Evolutionary conservation across 768 basidiomycete species (phyloP).

Genomic region (Cystoderma amianthinum): DNA sequence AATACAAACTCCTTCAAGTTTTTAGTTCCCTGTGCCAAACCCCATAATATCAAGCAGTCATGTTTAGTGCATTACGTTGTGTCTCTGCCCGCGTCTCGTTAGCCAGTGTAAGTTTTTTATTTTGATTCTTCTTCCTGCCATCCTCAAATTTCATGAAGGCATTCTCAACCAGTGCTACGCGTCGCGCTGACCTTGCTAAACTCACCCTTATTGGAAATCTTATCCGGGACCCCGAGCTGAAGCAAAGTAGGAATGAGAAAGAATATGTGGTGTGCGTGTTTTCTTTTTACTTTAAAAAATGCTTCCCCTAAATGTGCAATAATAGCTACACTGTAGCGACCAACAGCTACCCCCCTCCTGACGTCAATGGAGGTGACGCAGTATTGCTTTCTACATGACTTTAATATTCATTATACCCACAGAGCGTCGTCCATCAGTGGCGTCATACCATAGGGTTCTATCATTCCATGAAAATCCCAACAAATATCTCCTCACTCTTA

Average conservation of each 20-base stretch:
- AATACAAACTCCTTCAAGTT: too few relatives aligned
- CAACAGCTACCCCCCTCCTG: slow-evolving; percentile 47
- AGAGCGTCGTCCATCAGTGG: slow-evolving; percentile 46
- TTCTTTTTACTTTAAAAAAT: slow-evolving; percentile 1
- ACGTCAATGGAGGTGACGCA: slow-evolving; percentile 54
- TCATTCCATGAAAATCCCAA: slow-evolving; percentile 64
- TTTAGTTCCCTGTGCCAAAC: too few relatives aligned
- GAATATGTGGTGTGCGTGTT: slow-evolving; percentile 75
- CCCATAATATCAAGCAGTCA: too few relatives aligned
- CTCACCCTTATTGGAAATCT: slow-evolving; percentile 73
- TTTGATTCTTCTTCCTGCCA: slow-evolving; percentile 1
- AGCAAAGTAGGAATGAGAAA: slow-evolving; percentile 63
- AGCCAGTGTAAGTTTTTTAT: slow-evolving; percentile 37
- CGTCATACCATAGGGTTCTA: slow-evolving; percentile 73
- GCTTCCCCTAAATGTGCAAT: neutral
- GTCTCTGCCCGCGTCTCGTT: slow-evolving; percentile 28
- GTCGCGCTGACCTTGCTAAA: slow-evolving; percentile 62
- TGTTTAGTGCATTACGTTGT: slow-evolving; percentile 48
- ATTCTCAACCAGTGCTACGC: slow-evolving; percentile 55
- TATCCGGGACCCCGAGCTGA: slow-evolving; percentile 63
- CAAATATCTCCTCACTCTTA: slow-evolving; percentile 56
- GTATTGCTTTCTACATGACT: neutral
- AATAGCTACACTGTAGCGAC: slow-evolving; percentile 76
- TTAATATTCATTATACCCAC: slow-evolving; percentile 3
- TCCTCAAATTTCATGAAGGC: slow-evolving; percentile 28